Base-by-base conservation (phyloP, 352 stramenopile genomes). In the Phytophthora foliorum region DNA sequence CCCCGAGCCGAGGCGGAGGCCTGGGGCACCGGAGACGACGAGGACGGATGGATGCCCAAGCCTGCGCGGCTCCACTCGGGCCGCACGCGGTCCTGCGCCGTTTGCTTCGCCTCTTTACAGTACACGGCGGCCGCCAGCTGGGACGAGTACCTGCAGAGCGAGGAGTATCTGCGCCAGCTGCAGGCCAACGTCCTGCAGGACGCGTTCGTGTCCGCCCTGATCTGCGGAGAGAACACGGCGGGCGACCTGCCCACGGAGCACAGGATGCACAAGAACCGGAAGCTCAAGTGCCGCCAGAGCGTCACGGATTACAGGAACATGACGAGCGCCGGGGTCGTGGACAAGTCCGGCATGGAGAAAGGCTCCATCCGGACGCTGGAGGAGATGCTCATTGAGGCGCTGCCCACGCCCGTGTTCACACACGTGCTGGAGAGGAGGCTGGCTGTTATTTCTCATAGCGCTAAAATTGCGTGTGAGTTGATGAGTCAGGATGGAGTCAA, bases 1-100 rank as follows among this genome's bases (percentile, higher is more conserved):
- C 22, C 50, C 22, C 31, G 53, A 46, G 22, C 44, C 1, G 58
- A 74, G 16, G 16, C 38, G 10, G 72, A 75, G 41, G 46, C 63
- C 24, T 74, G 63, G 63, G 54, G 52, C 14, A 59, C 39, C 2
- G 48, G 55, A 54, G 49, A 73, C n/a, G 78, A 86, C 31, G 86
- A 90, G 19, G 86, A 94, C 67, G 85, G 82, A 1, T 96, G 89
- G 89, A 93, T 96, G 81, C 88, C 89, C 44, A 95, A 94, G 34
- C 82, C 89, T 0, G 88, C 88, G 10, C 78, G 85, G 3, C 64
- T 96, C 4, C 89, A 96, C 58, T 91, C 84, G 21, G 89, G 89
- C 38, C 91, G 92, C 55, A 88, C 88, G 6, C 78, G 85, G 32
- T 83, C 72, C n/a, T 96, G 89, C 59, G 77, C 72, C 3, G 77